Evolutionary conservation across 176 grass and related monocot species (phyloP).

Genomic region (Dendrocalamus sinicus): DNA sequence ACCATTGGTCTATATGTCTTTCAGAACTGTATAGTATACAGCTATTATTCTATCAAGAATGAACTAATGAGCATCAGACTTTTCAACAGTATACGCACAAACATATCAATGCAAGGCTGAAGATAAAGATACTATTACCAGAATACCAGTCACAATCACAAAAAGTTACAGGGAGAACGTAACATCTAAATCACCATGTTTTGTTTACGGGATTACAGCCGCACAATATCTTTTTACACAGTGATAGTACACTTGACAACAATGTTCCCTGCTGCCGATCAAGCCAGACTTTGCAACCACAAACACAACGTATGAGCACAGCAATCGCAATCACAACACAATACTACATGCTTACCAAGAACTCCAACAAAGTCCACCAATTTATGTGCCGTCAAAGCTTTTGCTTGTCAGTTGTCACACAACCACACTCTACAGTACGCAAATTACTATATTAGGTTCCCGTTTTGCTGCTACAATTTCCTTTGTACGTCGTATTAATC

Average conservation of each 20-base stretch:
- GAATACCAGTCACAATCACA: conserved; percentile 14
- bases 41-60: not conserved
- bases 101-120: not conserved
- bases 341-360: not conserved
- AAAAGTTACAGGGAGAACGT: not conserved
- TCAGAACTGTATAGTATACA: not conserved
- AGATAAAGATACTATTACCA: not conserved
- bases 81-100: not conserved
- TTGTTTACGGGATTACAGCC: not conserved
- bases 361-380: not conserved
- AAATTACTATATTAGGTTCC: not conserved
- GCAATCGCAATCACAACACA: not conserved
- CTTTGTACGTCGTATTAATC: not conserved
- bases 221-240: not conserved
- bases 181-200: not conserved
- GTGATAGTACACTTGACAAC: not conserved
- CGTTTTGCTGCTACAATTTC: not conserved
- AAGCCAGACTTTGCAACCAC: not conserved
- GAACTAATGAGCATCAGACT: not conserved
- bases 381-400: not conserved
- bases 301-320: not conserved
- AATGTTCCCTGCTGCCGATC: not conserved
- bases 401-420: not conserved
- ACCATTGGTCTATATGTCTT: not conserved
- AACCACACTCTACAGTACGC: not conserved